Percentiles rank a stretch among this genome's conserved stretches.
Evolutionary conservation across 768 basidiomycete genomes (phyloP).

Genomic region (Hemileccinum rubropunctum): DNA sequence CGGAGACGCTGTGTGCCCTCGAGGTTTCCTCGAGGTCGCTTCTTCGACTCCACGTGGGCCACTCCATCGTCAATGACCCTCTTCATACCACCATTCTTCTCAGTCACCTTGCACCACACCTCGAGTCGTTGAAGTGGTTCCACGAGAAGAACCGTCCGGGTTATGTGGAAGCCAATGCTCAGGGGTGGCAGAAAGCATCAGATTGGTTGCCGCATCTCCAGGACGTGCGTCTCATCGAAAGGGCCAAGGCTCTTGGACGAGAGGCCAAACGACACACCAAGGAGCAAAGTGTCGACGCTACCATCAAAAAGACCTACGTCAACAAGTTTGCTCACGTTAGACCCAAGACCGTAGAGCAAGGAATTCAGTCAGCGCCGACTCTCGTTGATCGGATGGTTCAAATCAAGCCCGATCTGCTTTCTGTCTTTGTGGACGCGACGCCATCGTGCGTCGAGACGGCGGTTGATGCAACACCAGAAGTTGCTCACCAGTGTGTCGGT

Average conservation of each 20-base stretch:
- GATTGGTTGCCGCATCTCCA: conserved; percentile 76
- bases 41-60: conserved; percentile 69
- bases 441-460: conserved; percentile 43
- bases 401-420: conserved; percentile 36
- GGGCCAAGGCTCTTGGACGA: conserved; percentile 38
- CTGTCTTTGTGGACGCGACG: conserved; percentile 51
- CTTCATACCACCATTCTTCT: conserved; percentile 68
- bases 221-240: conserved; percentile 59
- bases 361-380: conserved; percentile 38
- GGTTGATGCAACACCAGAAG: conserved; percentile 43
- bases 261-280: conserved; percentile 18
- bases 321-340: conserved; percentile 42
- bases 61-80: conserved; percentile 70
- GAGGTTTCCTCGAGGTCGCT: conserved; percentile 62
- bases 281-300: conserved; percentile 54
- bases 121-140: conserved; percentile 74
- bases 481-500: conserved; percentile 33
- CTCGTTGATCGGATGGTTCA: conserved; percentile 39
- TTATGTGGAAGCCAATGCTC: conserved; percentile 62
- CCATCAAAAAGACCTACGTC: conserved; percentile 37
- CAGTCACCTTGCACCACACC: conserved; percentile 71
- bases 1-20: conserved; percentile 44
- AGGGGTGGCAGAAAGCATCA: conserved; percentile 64
- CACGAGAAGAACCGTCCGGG: conserved; percentile 74
- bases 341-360: conserved; percentile 35